Percentiles rank a stretch among this genome's conserved stretches.
Conservation (phyloP, 2,329 filamentous ascomycete genomes). For the Diaporthe eres region DNA sequence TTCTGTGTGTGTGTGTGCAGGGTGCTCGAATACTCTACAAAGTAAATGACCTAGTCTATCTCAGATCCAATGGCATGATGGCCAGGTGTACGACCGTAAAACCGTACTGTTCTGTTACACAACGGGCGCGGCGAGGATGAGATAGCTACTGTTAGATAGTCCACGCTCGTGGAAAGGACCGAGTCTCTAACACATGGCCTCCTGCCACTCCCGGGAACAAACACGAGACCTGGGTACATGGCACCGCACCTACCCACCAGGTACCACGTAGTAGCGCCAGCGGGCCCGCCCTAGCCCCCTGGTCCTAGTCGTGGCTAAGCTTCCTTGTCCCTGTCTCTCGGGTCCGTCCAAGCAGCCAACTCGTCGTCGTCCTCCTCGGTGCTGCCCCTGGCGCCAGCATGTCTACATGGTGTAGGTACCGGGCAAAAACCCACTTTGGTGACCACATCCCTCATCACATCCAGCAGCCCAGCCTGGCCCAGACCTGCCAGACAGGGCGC, state of each 20-base stretch:
- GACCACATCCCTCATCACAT: conserved; percentile 6
- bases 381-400: conserved; percentile 6
- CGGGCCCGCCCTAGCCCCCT: conserved; percentile 17
- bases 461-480: conserved; percentile 8
- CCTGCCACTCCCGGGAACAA: neutral
- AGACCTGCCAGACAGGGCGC: conserved; percentile 23
- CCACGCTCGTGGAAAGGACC: neutral
- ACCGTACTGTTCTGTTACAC: neutral
- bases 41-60: neutral
- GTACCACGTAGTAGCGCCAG: conserved; percentile 20
- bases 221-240: neutral
- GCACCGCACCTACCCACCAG: neutral
- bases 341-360: neutral
- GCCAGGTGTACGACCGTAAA: neutral
- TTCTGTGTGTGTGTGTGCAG: neutral
- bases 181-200: neutral
- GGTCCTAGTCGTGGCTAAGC: conserved; percentile 20
- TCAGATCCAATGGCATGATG: neutral
- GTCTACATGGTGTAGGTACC: neutral
- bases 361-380: neutral
- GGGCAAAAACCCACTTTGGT: neutral
- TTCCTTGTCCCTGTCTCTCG: conserved; percentile 31
- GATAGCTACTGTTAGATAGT: neutral
- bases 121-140: neutral
- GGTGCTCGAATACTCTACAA: neutral